Conservation (phyloP, 2,329 filamentous ascomycete species). For the Kalaharituber pfeilii region DNA sequence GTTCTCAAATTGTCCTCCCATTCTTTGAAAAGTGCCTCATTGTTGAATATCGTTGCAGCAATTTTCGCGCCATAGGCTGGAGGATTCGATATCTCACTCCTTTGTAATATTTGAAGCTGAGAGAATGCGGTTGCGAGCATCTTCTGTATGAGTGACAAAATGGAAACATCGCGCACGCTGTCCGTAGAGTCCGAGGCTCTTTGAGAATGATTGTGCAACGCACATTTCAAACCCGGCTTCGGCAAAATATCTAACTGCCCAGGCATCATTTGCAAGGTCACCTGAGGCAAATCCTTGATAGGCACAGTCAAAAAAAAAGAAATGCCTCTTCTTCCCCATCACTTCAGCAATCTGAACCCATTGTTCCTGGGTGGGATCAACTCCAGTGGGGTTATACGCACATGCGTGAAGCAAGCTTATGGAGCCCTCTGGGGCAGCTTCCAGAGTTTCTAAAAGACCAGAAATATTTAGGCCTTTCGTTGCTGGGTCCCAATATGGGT, state of each 20-base stretch:
- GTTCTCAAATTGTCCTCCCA: constrained; percentile 85
- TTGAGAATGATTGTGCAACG: constrained; percentile 44
- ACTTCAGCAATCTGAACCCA: constrained; percentile 77
- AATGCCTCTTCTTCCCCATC: constrained; percentile 62
- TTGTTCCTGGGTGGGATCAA: constrained; percentile 84
- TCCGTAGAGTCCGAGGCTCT: constrained; percentile 96
- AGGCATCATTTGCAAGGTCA: constrained; percentile 65
- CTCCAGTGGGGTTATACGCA: constrained; percentile 94
- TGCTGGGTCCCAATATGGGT: constrained; percentile 83
- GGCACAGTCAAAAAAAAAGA: constrained; percentile 95
- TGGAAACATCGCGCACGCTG: constrained; percentile 95
- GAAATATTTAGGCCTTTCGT: constrained; percentile 85
- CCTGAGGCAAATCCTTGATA: constrained; percentile 98
- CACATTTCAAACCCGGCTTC: constrained; percentile 42
- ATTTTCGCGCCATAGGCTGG: constrained; percentile 88
- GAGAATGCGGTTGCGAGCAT: constrained; percentile 48
- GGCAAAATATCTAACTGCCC: constrained; percentile 82
- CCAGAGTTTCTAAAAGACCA: constrained; percentile 60
- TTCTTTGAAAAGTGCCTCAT: constrained; percentile 61
- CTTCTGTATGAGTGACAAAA: constrained; percentile 55
- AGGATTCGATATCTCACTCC: constrained; percentile 93
- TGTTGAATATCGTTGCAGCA: constrained; percentile 68
- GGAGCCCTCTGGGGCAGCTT: constrained; percentile 55
- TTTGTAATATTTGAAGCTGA: constrained; percentile 84
- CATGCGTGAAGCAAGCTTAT: constrained; percentile 88